Evolutionary conservation across 2,329 filamentous ascomycete genomes (phyloP), one percentile per base, ranked within the genome.

Genomic region (Ramichloridium luteum): DNA sequence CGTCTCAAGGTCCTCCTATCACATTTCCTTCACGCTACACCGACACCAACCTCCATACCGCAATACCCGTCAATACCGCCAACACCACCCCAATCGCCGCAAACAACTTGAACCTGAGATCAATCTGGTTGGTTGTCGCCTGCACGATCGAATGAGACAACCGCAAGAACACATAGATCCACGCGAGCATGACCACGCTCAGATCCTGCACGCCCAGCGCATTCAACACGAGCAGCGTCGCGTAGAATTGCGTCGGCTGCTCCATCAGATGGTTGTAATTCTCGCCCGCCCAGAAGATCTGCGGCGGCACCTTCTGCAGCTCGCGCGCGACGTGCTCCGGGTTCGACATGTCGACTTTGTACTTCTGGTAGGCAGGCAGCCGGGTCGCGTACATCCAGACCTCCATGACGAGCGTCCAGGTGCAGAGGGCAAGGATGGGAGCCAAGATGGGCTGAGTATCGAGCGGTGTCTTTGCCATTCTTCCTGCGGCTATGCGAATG

Each of bases 121-220:
- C 28, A 28, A 64, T 51, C 12, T 44, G 43, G 36, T 64, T 64
- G 4, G 35, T 47, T 6, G 48, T 52, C 1, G 43, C 41, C 20
- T 65, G 61, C 13, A 62, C 49, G 16, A 64, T 17, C 31, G 50
- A 57, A 39, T 65, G 61, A 37, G 52, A 29, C 4, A 63, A 42
- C 9, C 61, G 44, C 9, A 57, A 16, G 1, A 53, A 58, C 3
- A 62, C 56, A 41, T 64, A 64, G 1, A 40, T 43, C 61, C 61
- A 65, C 3, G 61, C 60, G 16, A 62, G 42, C 3, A 40, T 29
- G 0, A 54, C 42, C 17, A 58, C 56, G 26, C 34, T 41, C 32
- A 27, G 44, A 37, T 48, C 46, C 8, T 39, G 29, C 3, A 39
- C 41, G n/a, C 45, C 47, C 17, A 56, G 31, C 13, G 56, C 27